Percentiles rank a stretch among this genome's conserved stretches.
phyloP scores from a whole-genome alignment of 345 rosid genomes.

The Pistacia integerrima region DNA sequence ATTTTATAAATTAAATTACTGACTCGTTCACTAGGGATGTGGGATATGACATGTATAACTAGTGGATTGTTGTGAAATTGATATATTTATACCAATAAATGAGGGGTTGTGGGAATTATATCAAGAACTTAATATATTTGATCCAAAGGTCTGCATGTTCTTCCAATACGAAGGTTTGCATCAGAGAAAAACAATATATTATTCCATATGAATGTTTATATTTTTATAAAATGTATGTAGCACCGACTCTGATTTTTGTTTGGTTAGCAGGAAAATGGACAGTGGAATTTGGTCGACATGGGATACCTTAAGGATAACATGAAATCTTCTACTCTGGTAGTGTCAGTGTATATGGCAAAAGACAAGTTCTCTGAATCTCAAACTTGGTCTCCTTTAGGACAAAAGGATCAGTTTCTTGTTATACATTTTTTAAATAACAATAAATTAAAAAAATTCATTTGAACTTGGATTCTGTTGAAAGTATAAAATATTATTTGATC shows the following conservation, averaged over 20 bases:
- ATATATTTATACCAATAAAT: no score
- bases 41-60: no score
- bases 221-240: not conserved
- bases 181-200: not conserved
- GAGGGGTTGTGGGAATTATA: not conserved
- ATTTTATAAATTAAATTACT: no score
- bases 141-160: not conserved
- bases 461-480: no score
- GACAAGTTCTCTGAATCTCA: not conserved
- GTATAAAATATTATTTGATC: no score
- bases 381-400: not conserved
- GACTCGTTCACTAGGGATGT: no score
- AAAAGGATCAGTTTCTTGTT: no score
- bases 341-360: not conserved
- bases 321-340: not conserved
- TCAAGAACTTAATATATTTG: not conserved
- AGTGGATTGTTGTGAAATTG: no score
- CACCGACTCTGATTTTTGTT: constrained; percentile 10
- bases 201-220: no score
- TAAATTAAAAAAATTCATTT: no score
- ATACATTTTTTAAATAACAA: no score
- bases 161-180: no score
- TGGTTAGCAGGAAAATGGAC: not conserved
- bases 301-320: not conserved
- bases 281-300: not conserved